A percentile compares a stretch with the other conserved stretches of the same genome.
Evolutionary conservation across 73 alveolate genomes (phyloP).

Genomic region (Uronychia setigera): DNA sequence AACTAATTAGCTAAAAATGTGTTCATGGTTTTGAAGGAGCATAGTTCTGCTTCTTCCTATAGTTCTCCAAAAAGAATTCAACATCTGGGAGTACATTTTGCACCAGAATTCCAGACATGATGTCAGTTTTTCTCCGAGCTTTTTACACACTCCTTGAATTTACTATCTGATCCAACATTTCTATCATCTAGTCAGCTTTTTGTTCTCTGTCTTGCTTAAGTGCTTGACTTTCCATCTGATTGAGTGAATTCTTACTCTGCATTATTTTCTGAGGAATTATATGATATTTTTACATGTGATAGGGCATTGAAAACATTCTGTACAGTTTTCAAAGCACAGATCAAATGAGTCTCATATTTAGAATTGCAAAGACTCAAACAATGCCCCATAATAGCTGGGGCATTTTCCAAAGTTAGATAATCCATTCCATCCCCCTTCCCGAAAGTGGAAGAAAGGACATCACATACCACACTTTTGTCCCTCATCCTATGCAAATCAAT

Average conservation of each 20-base stretch:
- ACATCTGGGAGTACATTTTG: conserved; percentile 20
- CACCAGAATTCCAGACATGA: conserved; percentile 5
- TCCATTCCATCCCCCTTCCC: not conserved
- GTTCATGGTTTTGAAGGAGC: no score
- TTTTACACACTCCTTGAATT: not conserved
- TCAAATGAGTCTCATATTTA: conserved; percentile 24
- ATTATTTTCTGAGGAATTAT: not conserved
- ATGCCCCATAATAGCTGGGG: conserved; percentile 20
- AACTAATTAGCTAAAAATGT: no score
- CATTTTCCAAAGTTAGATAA: conserved; percentile 19
- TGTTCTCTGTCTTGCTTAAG: conserved; percentile 8
- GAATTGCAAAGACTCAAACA: not conserved
- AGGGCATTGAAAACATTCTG: not conserved
- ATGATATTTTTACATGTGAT: conserved; percentile 6
- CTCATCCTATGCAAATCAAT: not conserved
- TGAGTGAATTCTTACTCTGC: conserved; percentile 7
- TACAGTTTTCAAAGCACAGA: conserved; percentile 11
- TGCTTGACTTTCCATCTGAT: not conserved
- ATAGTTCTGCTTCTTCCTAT: conserved; percentile 7
- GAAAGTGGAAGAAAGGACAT: conserved; percentile 12
- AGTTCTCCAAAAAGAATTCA: conserved; percentile 20
- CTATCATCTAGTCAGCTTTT: conserved; percentile 12
- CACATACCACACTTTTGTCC: conserved; percentile 31
- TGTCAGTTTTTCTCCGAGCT: conserved; percentile 5
- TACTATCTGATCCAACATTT: conserved; percentile 3